phyloP scores from a whole-genome alignment of 768 basidiomycete species.

The Fistulinella prunicolor region DNA sequence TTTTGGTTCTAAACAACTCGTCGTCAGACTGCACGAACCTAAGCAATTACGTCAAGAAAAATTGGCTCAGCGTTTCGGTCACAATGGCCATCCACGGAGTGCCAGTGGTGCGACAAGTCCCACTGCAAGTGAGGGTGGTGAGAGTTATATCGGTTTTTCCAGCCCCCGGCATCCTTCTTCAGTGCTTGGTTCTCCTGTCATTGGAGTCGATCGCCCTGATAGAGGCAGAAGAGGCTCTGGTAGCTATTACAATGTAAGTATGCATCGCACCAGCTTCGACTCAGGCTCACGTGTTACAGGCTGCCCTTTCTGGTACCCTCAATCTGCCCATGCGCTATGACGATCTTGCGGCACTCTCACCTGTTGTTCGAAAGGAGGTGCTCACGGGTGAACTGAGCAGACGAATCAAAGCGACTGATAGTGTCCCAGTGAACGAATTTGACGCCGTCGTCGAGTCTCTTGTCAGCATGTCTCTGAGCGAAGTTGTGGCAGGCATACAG shows the following conservation, averaged over 20 bases:
- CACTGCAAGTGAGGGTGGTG: conserved; percentile 76
- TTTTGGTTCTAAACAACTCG: conserved; percentile 72
- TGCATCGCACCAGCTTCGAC: not conserved
- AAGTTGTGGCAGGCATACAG: conserved; percentile 74
- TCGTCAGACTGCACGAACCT: conserved; percentile 87
- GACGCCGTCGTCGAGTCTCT: conserved; percentile 70
- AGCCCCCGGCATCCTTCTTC: conserved; percentile 61
- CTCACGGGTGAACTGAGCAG: conserved; percentile 80
- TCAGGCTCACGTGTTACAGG: conserved; percentile 40
- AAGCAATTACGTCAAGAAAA: conserved; percentile 91
- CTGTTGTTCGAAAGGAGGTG: conserved; percentile 85
- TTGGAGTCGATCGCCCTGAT: conserved; percentile 54
- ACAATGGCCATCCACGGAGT: conserved; percentile 76
- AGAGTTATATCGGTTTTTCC: conserved; percentile 68
- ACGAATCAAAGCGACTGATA: conserved; percentile 58
- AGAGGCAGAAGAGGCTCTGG: conserved; percentile 76
- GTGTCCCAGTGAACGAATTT: conserved; percentile 54
- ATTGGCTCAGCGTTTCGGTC: conserved; percentile 75
- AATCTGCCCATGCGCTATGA: conserved; percentile 87
- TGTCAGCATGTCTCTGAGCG: conserved; percentile 65
- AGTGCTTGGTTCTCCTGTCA: conserved; percentile 55
- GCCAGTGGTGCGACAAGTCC: conserved; percentile 86
- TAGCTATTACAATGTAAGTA: conserved; percentile 77
- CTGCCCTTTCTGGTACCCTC: conserved; percentile 75
- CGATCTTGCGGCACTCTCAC: conserved; percentile 75